These are phyloP conservation scores for Blastobotrys mokoenaii DNA, from an alignment of 805 yeast genomes.

Conservation along the genomic window DNA sequence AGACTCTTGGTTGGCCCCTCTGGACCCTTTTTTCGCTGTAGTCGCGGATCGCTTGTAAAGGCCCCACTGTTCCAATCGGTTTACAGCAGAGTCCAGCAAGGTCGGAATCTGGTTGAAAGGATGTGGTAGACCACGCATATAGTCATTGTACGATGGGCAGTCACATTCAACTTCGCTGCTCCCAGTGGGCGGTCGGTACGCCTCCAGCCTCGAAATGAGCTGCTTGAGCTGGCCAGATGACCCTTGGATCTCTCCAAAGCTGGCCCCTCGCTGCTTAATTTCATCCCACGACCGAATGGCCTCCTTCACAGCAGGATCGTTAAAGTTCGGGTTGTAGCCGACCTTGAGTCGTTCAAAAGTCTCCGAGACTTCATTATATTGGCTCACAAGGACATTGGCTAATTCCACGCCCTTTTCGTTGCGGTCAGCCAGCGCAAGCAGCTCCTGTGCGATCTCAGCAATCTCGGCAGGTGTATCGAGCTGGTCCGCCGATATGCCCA, in stretches of 20 bases:
- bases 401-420: background rate
- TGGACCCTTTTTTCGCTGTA: background rate
- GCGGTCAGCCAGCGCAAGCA: constrained; percentile 4
- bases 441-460: constrained; percentile 7
- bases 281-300: constrained; percentile 43
- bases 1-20: constrained; percentile 7
- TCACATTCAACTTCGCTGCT: background rate
- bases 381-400: background rate
- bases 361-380: constrained; percentile 7
- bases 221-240: background rate
- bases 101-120: background rate
- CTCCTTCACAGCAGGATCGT: constrained; percentile 77
- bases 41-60: background rate
- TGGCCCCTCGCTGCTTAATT: constrained; percentile 21
- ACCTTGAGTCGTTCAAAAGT: constrained; percentile 42
- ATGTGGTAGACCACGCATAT: too few species aligned
- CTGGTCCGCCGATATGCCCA: constrained; percentile 4
- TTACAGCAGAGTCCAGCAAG: background rate
- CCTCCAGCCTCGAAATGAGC: constrained; percentile 3
- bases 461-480: constrained; percentile 10
- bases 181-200: constrained; percentile 2
- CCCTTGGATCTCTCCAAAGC: background rate
- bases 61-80: background rate
- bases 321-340: constrained; percentile 74
- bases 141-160: too few species aligned